Conservation (phyloP, 371 early-diverging fungal species). For the Gilbertella persicaria region DNA sequence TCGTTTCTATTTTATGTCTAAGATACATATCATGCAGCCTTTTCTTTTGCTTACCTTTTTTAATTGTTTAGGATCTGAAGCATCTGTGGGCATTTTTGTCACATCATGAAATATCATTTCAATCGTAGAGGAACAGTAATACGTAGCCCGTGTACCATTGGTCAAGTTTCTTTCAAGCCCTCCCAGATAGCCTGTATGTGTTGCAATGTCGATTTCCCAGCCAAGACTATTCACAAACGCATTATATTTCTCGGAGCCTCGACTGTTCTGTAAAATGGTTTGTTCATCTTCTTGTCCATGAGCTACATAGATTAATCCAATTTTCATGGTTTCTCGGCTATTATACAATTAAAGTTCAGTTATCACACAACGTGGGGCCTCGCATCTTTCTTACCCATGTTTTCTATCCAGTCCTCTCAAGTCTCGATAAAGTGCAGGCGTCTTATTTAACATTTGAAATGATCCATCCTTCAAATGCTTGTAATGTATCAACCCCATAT, state of each 20-base stretch:
- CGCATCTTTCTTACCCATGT: constrained; percentile 58
- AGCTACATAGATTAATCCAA: constrained; percentile 91
- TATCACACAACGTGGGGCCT: neutral
- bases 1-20: constrained; percentile 74
- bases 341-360: neutral
- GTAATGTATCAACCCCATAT: constrained; percentile 74
- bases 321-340: constrained; percentile 85
- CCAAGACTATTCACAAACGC: constrained; percentile 87
- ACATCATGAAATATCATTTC: constrained; percentile 95
- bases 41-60: constrained; percentile 69
- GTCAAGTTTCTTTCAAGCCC: constrained; percentile 82
- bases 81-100: constrained; percentile 86
- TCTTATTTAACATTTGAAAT: constrained; percentile 69
- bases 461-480: constrained; percentile 72
- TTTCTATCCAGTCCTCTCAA: constrained; percentile 78
- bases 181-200: constrained; percentile 86
- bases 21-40: neutral
- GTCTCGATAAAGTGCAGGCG: constrained; percentile 70
- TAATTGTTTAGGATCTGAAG: constrained; percentile 75
- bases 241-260: constrained; percentile 70
- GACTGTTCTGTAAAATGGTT: constrained; percentile 76
- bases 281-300: constrained; percentile 88
- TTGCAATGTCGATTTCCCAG: constrained; percentile 80
- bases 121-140: constrained; percentile 77
- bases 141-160: constrained; percentile 78